These are phyloP conservation scores for Megacollybia marginata DNA, from an alignment of 768 basidiomycete species.

Conservation along the genomic window DNA sequence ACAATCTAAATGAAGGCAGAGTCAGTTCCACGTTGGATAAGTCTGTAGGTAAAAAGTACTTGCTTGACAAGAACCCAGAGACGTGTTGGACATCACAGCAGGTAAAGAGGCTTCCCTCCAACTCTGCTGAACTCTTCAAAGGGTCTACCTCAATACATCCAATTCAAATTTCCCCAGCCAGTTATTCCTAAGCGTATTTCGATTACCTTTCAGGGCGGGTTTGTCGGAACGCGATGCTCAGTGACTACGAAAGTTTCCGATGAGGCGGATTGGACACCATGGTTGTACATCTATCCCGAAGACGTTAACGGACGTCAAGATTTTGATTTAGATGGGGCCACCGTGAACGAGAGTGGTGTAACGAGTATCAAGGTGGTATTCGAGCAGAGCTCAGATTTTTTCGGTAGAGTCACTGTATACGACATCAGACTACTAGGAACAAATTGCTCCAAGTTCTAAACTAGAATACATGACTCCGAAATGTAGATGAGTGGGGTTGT, in stretches of 20 bases:
- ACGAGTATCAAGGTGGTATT: conserved; percentile 59
- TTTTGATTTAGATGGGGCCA: conserved; percentile 41
- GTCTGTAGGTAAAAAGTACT: conserved; percentile 59
- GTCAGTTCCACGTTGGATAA: conserved; percentile 79
- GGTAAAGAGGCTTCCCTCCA: conserved; percentile 25
- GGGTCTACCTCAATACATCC: conserved; percentile 75
- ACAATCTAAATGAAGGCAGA: conserved; percentile 25
- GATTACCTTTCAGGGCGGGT: conserved; percentile 81
- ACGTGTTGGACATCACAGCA: conserved; percentile 85
- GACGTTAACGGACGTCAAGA: conserved; percentile 70
- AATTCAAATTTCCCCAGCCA: conserved; percentile 46
- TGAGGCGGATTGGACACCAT: conserved; percentile 35
- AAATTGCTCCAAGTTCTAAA: neutral
- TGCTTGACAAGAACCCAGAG: conserved; percentile 64
- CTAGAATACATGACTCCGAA: too few relatives aligned
- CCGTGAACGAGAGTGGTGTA: conserved; percentile 21
- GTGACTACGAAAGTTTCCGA: conserved; percentile 31
- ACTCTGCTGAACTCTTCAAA: conserved; percentile 17
- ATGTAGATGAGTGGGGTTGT: conserved; percentile 1
- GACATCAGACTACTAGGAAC: conserved; percentile 30
- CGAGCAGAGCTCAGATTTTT: conserved; percentile 79
- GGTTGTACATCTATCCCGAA: conserved; percentile 63
- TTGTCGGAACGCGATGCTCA: conserved; percentile 64
- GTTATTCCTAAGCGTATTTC: conserved; percentile 51
- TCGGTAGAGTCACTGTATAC: conserved; percentile 73